Base-by-base conservation (phyloP, 495 filamentous ascomycete genomes). In the Xylaria scruposa region DNA sequence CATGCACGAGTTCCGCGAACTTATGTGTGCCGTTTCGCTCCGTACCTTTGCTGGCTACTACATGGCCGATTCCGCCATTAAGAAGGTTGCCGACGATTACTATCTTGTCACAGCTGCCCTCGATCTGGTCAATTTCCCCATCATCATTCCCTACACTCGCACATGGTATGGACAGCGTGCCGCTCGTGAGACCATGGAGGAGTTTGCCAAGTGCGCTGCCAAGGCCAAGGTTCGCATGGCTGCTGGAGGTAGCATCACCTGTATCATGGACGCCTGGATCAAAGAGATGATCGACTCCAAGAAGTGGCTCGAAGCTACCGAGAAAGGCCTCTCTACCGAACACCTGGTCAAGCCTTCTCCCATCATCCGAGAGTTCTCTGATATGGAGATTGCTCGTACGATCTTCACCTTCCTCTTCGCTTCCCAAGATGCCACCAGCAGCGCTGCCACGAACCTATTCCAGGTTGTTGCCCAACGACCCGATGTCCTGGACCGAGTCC, bases 91-190 rank as follows among this genome's bases (percentile, higher is more conserved):
- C 70, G 93, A 98, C 79, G 95, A 99, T 81, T 99, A 96, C 82
- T 99, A 97, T 81, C 87, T 93, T 75, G 97, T 98, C 78, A 99
- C 96, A 19, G 97, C 92, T 58, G 96, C 96, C 9, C 89, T 99
- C 70, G 96, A 99, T 79, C 88, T 99, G 49, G 96, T 99, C 82
- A 98, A 98, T 85, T 98, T 99, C 87, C 96, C 96, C 46, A 92
- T 99, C 84, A 98, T 98, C 81, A 83, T 99, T 64, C 96, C 96
- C 58, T 99, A 88, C 87, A 97, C 96, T 75, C 95, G 92, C 87
- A 93, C 94, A 10, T 99, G 94, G 94, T 97, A 97, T 79, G 96
- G 96, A 72, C 97, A 98, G 88, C 96, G 94, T 83, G 94, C 95
- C 21, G 90, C 96, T 51, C 92, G 95, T 75, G 95, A 95, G 90